Evolutionary conservation across 306 rosid species (phyloP), one percentile per base, ranked within the genome.

Genomic region (Erythrophleum fordii): DNA sequence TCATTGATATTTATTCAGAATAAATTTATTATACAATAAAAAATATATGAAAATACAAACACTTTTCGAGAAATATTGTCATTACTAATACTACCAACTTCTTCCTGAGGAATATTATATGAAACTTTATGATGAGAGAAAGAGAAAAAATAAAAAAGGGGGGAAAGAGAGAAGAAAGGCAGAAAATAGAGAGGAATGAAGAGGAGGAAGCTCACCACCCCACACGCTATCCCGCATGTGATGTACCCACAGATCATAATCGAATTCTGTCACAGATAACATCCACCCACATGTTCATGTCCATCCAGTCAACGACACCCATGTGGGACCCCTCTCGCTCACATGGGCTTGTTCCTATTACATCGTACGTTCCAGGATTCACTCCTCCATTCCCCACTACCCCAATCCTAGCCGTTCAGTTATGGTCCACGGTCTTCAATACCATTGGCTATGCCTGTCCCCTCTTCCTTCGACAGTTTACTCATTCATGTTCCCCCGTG

Each of bases 271-370:
- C 3, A 11, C 3, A 42, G 71, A 81, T 64, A 35, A 42, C 77
- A 53, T 11, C 76, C 31, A 71, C 55, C 79, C 92, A 89, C 88
- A 86, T 91, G 92, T 65, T 55, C 45, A 12, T 75, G 86, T 70
- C 70, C 59, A 26, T 18, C 88, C 85, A 88, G 80, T 85, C 70
- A 84, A 58, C 69, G n/a, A 44, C 80, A 84, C 28, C 83, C 78
- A 69, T 69, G 81, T 80, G 91, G 91, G 91, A 11, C 91, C 82
- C 72, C 51, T 61, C 22, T 31, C 28, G 64, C 44, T 83, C 94
- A 90, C 98, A 84, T 90, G 92, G 67, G 29, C 14, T 31, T 83
- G 84, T 82, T 10, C 26, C 82, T 12, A 34, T 26, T 65, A 23
- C 56, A 86, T 86, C 95, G 79, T 55, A 83, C 86, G 90, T 45